These are phyloP conservation scores for Moringa oleifera DNA, from an alignment of 345 rosid species.

Conservation along the genomic window DNA sequence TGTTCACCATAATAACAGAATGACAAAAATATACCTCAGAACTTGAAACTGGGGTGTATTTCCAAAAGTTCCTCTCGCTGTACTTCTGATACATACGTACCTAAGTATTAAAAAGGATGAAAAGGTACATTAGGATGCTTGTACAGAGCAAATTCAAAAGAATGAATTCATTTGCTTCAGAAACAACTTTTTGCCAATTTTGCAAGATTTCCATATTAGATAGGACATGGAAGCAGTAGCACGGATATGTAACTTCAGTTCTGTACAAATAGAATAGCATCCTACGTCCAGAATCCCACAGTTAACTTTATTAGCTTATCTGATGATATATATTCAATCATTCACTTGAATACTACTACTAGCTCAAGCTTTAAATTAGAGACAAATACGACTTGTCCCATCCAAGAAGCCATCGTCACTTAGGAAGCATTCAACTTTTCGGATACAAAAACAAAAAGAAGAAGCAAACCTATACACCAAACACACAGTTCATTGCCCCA, in stretches of 20 bases:
- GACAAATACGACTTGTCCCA: not conserved
- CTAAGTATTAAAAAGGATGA: constrained; percentile 29
- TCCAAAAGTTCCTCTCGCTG: constrained; percentile 82
- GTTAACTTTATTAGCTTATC: not conserved
- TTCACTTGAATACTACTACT: no score
- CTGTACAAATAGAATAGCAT: not conserved
- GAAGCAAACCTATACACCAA: not conserved
- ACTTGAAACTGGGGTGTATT: constrained; percentile 51
- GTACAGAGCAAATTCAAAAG: not conserved
- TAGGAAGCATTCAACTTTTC: not conserved
- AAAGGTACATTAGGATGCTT: constrained; percentile 12
- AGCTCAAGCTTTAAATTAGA: not conserved
- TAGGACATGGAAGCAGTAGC: not conserved
- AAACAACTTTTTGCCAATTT: no score
- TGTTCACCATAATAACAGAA: not conserved
- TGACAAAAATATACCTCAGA: constrained; percentile 58
- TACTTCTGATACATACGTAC: constrained; percentile 87
- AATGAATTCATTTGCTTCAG: not conserved
- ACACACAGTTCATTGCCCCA: not conserved
- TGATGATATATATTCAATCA: no score
- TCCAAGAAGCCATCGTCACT: not conserved
- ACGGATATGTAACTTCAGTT: not conserved
- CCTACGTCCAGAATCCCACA: not conserved
- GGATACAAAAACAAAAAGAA: not conserved
- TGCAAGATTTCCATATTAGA: not conserved